These are phyloP conservation scores for Phoma sp. DNA, from an alignment of 2,329 filamentous ascomycete genomes.

Conservation along the genomic window DNA sequence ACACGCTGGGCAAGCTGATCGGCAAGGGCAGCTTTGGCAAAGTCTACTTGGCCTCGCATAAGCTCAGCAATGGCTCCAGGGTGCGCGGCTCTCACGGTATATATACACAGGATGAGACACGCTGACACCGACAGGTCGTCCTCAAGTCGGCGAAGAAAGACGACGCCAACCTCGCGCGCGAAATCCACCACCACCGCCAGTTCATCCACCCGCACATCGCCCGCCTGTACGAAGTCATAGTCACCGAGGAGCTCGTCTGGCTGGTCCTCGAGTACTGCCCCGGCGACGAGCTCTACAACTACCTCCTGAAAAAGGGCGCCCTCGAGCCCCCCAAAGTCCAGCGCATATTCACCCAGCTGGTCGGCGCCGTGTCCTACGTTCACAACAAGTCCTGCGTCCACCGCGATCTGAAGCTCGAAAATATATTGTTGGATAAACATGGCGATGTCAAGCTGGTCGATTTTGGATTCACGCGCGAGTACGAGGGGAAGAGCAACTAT, in stretches of 20 bases:
- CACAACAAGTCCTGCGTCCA: slow-evolving; percentile 96
- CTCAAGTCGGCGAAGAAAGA: slow-evolving; percentile 98
- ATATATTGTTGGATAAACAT: slow-evolving; percentile 93
- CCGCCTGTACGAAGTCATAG: slow-evolving; percentile 95
- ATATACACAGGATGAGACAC: background rate
- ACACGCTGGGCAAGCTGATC: slow-evolving; percentile 87
- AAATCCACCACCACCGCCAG: slow-evolving; percentile 98
- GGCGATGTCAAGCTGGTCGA: slow-evolving; percentile 98
- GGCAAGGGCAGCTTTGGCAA: slow-evolving; percentile 99
- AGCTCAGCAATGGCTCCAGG: slow-evolving; percentile 98
- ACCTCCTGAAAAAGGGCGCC: slow-evolving; percentile 85
- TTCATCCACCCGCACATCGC: slow-evolving; percentile 98
- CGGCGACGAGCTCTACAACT: slow-evolving; percentile 98
- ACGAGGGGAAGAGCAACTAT: slow-evolving; percentile 93
- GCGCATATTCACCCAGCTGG: slow-evolving; percentile 93
- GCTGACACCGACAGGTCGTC: slow-evolving; percentile 72
- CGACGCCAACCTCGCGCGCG: slow-evolving; percentile 92
- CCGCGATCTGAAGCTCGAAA: slow-evolving; percentile 94
- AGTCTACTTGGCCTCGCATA: slow-evolving; percentile 94
- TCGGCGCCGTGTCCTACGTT: slow-evolving; percentile 93
- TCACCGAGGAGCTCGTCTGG: slow-evolving; percentile 95
- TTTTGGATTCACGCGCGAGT: slow-evolving; percentile 97
- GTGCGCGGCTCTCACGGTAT: slow-evolving; percentile 57
- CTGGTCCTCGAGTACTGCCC: slow-evolving; percentile 93
- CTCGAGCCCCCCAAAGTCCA: slow-evolving; percentile 87